Conservation (phyloP, 345 rosid species). For the Nephelium lappaceum region DNA sequence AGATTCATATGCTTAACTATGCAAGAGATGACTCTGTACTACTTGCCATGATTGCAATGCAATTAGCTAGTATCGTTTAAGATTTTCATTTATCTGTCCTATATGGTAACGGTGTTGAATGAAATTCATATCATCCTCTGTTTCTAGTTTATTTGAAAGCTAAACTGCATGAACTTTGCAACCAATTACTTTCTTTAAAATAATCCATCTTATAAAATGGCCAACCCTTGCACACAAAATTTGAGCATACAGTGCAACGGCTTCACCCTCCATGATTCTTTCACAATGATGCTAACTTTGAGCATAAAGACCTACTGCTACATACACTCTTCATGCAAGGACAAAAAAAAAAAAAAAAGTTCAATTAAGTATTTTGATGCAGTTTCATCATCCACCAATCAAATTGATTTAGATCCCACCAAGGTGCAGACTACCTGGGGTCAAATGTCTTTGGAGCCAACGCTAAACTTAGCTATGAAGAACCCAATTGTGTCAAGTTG, state of each 20-base stretch:
- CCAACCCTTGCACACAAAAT: background rate
- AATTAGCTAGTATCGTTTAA: background rate
- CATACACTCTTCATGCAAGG: background rate
- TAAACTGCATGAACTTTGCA: background rate
- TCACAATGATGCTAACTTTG: background rate
- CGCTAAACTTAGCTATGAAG: slow-evolving; percentile 86
- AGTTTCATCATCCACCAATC: background rate
- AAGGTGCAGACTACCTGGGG: background rate
- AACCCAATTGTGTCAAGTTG: slow-evolving; percentile 90
- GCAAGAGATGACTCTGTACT: background rate
- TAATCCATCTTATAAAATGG: background rate
- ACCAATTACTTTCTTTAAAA: background rate
- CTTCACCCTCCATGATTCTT: background rate
- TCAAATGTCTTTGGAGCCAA: slow-evolving; percentile 49
- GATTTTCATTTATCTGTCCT: background rate
- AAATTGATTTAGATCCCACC: background rate
- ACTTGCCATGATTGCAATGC: background rate
- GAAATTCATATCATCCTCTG: background rate
- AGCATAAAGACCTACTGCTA: background rate
- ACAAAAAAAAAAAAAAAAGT: background rate
- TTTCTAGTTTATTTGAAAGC: slow-evolving; percentile 2
- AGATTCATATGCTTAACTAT: background rate
- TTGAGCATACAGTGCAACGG: background rate
- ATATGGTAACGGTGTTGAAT: background rate
- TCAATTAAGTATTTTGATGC: background rate